These are phyloP conservation scores for Schoenoplectus tabernaemontani DNA, from an alignment of 202 grass and related monocot genomes.

Conservation along the genomic window DNA sequence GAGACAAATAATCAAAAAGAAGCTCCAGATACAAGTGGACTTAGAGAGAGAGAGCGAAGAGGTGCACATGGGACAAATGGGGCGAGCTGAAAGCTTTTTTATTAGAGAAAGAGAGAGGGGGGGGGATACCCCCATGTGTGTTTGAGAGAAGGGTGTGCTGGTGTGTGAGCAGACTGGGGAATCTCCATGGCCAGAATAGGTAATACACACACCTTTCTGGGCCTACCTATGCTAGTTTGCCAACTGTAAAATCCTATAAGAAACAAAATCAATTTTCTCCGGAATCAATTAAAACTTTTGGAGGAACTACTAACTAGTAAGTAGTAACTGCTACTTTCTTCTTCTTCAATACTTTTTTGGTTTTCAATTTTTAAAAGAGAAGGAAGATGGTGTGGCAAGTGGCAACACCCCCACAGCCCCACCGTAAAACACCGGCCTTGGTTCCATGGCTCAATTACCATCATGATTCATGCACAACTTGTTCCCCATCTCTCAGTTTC, in stretches of 20 bases:
- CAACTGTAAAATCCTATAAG: conserved; percentile 25
- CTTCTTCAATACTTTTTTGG: too few species aligned
- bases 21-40: conserved; percentile 11
- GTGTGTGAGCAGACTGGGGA: conserved; percentile 21
- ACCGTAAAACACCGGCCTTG: too few species aligned
- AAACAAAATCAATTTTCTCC: conserved; percentile 4
- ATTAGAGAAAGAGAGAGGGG: not conserved
- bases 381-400: not conserved
- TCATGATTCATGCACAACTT: not conserved
- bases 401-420: too few species aligned
- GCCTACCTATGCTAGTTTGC: conserved; percentile 15
- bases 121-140: conserved; percentile 16
- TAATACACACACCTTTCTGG: conserved; percentile 1
- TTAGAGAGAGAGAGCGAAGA: not conserved
- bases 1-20: conserved; percentile 24
- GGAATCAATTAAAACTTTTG: too few species aligned
- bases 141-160: not conserved
- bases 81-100: conserved; percentile 21
- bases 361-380: not conserved
- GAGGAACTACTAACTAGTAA: too few species aligned
- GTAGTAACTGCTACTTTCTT: not conserved
- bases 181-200: conserved; percentile 29
- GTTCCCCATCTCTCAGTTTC: not conserved
- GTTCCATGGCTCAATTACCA: conserved; percentile 1
- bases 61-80: conserved; percentile 24